Evolutionary conservation across 2,329 filamentous ascomycete genomes (phyloP), one percentile per base, ranked within the genome.

Genomic region (Phoma sp.): DNA sequence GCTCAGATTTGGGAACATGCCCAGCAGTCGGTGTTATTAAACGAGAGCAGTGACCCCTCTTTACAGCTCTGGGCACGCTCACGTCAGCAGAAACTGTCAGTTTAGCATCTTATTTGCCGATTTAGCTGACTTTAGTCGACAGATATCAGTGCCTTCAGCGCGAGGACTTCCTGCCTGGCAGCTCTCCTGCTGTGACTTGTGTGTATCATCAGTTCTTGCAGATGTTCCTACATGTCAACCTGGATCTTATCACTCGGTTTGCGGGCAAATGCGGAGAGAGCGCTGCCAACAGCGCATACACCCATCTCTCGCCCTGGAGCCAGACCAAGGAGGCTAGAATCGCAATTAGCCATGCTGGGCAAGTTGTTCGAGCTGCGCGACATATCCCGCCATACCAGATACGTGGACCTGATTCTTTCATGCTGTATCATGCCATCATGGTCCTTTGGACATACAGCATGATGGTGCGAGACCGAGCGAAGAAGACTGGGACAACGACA

Each of bases 181-280:
- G 28, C 11, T 55, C 59, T 5, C 43, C 50, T 1, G 57, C 57
- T 5, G 17, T 58, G 9, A 40, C 38, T 30, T 53, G 51, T 3
- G 60, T 79, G 2, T 70, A 77, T 26, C 77, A 81, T 1, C 74
- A 79, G 59, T 77, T 87, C 3, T 71, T 88, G 1, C 76, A 85
- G 57, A 84, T 89, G 80, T 83, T 86, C 58, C 76, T 89, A 5
- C 83, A 88, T 67, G 80, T 86, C 32, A 84, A 83, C 1, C 75
- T 88, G 2, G 83, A 87, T 56, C 84, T 87, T 54, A 74, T 89
- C 18, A 84, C 88, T 60, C 79, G 87, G 2, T 88, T 89, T 59
- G 83, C 84, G 0, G 87, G 87, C 7, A 85, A 85, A 47, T 85
- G 87, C 58, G 86, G 85, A 18, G 83, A 87, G 58, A 84, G 86